A percentile compares a stretch with the other conserved stretches of the same genome.
Evolutionary conservation across 768 basidiomycete species (phyloP).

Genomic region (Phylloporus scabripes): DNA sequence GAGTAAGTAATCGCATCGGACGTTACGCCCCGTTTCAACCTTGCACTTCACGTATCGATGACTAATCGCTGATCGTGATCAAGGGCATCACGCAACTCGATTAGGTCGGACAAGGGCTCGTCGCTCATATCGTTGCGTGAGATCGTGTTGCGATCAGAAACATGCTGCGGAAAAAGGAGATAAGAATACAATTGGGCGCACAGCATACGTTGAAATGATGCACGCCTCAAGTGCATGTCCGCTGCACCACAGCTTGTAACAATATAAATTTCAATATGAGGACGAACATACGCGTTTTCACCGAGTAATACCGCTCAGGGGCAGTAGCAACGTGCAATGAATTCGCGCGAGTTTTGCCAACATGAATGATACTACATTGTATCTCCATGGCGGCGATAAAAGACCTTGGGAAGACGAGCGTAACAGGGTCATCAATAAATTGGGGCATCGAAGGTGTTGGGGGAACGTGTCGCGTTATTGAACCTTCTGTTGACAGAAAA

Average conservation of each 20-base stretch:
- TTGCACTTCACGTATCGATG: slow-evolving; percentile 5
- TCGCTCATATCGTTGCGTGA: slow-evolving; percentile 10
- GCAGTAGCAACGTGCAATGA: slow-evolving; percentile 20
- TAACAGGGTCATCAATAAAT: slow-evolving; percentile 21
- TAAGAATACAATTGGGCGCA: slow-evolving; percentile 20
- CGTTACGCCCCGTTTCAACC: slow-evolving; percentile 8
- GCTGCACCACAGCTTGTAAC: slow-evolving; percentile 16
- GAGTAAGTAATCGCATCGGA: slow-evolving; percentile 11
- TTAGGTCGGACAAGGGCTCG: slow-evolving; percentile 5
- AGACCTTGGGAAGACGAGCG: slow-evolving; percentile 8
- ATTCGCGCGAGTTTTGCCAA: neutral
- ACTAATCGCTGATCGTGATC: slow-evolving; percentile 14
- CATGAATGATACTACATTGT: slow-evolving; percentile 3
- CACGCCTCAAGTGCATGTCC: slow-evolving; percentile 23
- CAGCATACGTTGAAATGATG: slow-evolving; percentile 20
- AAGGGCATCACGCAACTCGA: slow-evolving; percentile 8
- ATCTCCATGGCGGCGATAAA: slow-evolving; percentile 27
- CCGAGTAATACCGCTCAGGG: slow-evolving; percentile 26
- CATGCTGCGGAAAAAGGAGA: slow-evolving; percentile 17
- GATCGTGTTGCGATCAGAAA: slow-evolving; percentile 14
- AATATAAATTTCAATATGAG: slow-evolving; percentile 17
- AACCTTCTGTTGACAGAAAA: slow-evolving; percentile 3
- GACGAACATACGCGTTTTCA: slow-evolving; percentile 11
- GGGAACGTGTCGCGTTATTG: slow-evolving; percentile 12
- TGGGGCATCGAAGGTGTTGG: slow-evolving; percentile 8